A percentile compares a stretch with the other conserved stretches of the same genome.
phyloP scores from a whole-genome alignment of 2,329 filamentous ascomycete species.

The Colletotrichum australisinense region DNA sequence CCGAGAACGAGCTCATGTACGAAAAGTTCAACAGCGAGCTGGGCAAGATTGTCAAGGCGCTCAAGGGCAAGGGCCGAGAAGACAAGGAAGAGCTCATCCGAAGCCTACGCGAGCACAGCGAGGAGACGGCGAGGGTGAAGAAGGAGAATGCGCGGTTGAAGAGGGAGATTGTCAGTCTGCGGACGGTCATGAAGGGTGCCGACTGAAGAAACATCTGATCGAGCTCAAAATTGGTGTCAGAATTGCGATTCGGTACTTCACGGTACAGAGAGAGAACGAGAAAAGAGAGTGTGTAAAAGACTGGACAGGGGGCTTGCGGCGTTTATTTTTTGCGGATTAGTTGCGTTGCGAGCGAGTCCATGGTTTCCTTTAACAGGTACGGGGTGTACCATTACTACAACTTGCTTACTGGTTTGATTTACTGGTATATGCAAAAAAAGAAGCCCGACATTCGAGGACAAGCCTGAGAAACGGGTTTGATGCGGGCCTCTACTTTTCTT shows the following conservation, averaged over 20 bases:
- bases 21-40: slow-evolving; percentile 93
- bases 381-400: slow-evolving; percentile 15
- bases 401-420: slow-evolving; percentile 16
- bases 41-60: slow-evolving; percentile 81
- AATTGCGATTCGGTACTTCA: background rate
- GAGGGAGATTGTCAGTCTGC: slow-evolving; percentile 81
- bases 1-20: slow-evolving; percentile 94
- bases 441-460: background rate
- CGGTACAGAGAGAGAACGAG: background rate
- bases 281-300: background rate
- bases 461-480: background rate
- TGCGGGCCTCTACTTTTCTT: background rate
- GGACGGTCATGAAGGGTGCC: slow-evolving; percentile 62
- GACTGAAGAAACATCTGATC: slow-evolving; percentile 7
- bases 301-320: slow-evolving; percentile 12
- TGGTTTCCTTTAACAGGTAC: background rate
- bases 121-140: slow-evolving; percentile 81
- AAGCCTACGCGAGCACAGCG: slow-evolving; percentile 77
- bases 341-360: slow-evolving; percentile 32
- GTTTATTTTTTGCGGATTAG: slow-evolving; percentile 15
- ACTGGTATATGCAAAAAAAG: slow-evolving; percentile 4
- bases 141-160: slow-evolving; percentile 88
- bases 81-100: slow-evolving; percentile 82
- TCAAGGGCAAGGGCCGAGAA: slow-evolving; percentile 78
- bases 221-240: background rate